Percentiles rank a stretch among this genome's conserved stretches.
Conservation (phyloP, 2,329 filamentous ascomycete genomes). For the Microsporum canis region DNA sequence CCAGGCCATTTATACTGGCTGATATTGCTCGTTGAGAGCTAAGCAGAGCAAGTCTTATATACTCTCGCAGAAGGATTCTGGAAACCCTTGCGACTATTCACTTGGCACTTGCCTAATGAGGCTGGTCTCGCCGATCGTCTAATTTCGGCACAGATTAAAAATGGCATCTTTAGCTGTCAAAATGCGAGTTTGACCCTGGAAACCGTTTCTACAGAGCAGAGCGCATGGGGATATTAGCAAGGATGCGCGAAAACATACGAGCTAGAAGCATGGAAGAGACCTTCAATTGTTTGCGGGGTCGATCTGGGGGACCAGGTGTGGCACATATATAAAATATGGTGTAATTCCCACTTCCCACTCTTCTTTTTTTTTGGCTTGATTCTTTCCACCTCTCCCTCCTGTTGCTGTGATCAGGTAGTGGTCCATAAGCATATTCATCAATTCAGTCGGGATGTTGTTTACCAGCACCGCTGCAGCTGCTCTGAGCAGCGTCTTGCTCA, state of each 20-base stretch:
- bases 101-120: slow-evolving; percentile 1
- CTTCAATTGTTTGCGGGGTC: slow-evolving; percentile 1
- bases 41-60: not conserved
- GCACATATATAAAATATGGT: not conserved
- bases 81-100: not conserved
- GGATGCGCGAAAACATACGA: not conserved
- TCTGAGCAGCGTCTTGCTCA: slow-evolving; percentile 10
- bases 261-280: slow-evolving; percentile 1
- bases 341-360: not conserved
- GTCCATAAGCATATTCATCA: not conserved
- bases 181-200: slow-evolving; percentile 5
- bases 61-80: not conserved
- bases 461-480: slow-evolving; percentile 6
- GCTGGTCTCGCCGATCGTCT: slow-evolving; percentile 1
- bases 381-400: not conserved
- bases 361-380: not conserved
- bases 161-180: not conserved
- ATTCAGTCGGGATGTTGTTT: slow-evolving; percentile 9
- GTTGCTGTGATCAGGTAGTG: slow-evolving; percentile 4
- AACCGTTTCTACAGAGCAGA: slow-evolving; percentile 1
- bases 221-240: not conserved
- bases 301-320: not conserved
- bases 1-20: not conserved
- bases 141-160: slow-evolving; percentile 5
- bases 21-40: no score